Evolutionary conservation across 805 yeast species (phyloP).

Genomic region (Grigorovia yakushimaensis): DNA sequence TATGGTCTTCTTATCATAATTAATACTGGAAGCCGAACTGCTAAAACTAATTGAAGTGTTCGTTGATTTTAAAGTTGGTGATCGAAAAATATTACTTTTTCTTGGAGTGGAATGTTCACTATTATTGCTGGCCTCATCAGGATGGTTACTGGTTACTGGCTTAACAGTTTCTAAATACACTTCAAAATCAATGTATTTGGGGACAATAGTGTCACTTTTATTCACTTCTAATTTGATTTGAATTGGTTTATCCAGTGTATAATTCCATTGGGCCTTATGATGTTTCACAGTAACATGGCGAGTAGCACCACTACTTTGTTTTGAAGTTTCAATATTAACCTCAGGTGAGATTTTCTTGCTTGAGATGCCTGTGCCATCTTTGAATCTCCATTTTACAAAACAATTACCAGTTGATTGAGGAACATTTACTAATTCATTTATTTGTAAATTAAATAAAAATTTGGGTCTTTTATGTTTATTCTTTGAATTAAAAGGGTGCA

Average conservation of each 20-base stretch:
- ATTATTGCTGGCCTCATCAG: background rate
- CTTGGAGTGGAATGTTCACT: background rate
- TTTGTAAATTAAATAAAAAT: conserved; percentile 48
- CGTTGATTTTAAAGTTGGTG: background rate
- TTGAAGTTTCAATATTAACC: conserved; percentile 1
- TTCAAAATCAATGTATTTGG: conserved; percentile 33
- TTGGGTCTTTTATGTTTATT: conserved; percentile 40
- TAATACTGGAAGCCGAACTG: background rate
- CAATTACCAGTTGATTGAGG: conserved; percentile 72
- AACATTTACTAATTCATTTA: conserved; percentile 69
- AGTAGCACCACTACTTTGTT: conserved; percentile 33
- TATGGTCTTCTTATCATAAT: background rate
- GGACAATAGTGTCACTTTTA: conserved; percentile 28
- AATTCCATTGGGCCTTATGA: conserved; percentile 45
- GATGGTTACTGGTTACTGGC: background rate
- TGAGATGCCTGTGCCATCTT: conserved; percentile 34
- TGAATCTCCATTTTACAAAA: conserved; percentile 51
- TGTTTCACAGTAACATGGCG: conserved; percentile 35
- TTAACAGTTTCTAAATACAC: conserved; percentile 33
- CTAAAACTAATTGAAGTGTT: background rate
- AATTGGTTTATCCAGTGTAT: conserved; percentile 28
- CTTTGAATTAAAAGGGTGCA: conserved; percentile 9
- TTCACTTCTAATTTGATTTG: conserved; percentile 35
- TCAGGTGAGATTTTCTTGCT: background rate
- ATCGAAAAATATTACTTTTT: background rate